Base-by-base conservation (phyloP, 805 yeast genomes). In the Candida chauliodis region DNA sequence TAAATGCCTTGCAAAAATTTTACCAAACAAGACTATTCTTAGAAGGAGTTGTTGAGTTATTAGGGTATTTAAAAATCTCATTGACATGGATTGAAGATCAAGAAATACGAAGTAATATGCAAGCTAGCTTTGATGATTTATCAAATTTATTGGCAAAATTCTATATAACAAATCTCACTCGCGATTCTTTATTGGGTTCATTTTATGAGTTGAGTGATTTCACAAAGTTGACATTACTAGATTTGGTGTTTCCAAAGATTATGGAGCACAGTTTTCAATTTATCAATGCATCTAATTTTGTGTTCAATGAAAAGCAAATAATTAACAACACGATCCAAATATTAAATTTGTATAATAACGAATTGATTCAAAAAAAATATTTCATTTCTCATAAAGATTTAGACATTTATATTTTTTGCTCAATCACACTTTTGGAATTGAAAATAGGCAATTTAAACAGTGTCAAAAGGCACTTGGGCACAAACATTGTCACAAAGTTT, bases 21-120 rank as follows among this genome's bases (percentile, higher is more conserved):
- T 66, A 58, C 30, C 37, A 44, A 5, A 49, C 58, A 15, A 58
- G 52, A 33, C 62, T 52, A 9, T 68, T 68, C 59, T 41, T 68
- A 3, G 73, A 67, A 34, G 67, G 71, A 2, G 44, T 59, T 1
- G 61, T 64, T 43, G 73, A 66, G 36, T 44, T 66, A 7, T 41
- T 66, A 14, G 70, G 67, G 1, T 59, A 64, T 30, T 41, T 67
- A 9, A 54, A 52, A 31, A 38, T 63, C 8, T 47, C 59, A 4
- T 33, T 55, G 5, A 43, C 49, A 5, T 58, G 66, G 62, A 29
- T 45, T n/a, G 39, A 49, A 17, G 29, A 46, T 11, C 55, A 51
- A 3, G 39, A 55, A 10, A 22, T 33, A 10, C 23, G 36, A 18
- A 31, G 18, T 11, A 38, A 42, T 38, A 46, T 59, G 29, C 34